Conservation (phyloP, 2,329 filamentous ascomycete species). For the Fusarium praegraminearum region DNA sequence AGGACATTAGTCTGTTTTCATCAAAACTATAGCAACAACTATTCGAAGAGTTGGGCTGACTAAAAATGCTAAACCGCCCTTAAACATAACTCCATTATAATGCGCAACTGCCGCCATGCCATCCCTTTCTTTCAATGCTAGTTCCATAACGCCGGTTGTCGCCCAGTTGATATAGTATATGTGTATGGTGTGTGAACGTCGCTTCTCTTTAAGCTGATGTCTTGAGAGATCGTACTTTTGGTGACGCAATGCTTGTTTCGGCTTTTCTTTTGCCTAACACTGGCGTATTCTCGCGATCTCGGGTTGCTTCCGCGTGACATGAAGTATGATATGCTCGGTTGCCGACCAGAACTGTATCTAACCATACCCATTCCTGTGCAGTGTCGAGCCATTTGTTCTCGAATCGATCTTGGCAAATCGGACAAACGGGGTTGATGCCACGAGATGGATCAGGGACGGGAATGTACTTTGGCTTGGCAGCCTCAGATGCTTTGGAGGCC, state of each 20-base stretch:
- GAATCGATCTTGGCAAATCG: conserved; percentile 96
- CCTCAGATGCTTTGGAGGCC: conserved; percentile 54
- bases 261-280: conserved; percentile 81
- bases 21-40: conserved; percentile 9
- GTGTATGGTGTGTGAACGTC: conserved; percentile 1
- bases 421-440: conserved; percentile 82
- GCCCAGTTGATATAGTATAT: conserved; percentile 16
- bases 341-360: conserved; percentile 84
- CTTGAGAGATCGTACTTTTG: conserved; percentile 54
- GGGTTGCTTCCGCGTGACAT: conserved; percentile 85
- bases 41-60: conserved; percentile 1
- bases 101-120: conserved; percentile 29
- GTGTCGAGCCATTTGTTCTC: conserved; percentile 93
- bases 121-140: conserved; percentile 24
- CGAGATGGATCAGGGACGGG: conserved; percentile 83
- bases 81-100: conserved; percentile 33
- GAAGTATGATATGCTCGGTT: conserved; percentile 88
- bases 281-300: conserved; percentile 67
- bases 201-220: conserved; percentile 47
- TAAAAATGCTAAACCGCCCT: conserved; percentile 17
- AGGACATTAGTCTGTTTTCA: background rate
- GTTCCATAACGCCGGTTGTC: conserved; percentile 37
- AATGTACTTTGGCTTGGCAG: conserved; percentile 75
- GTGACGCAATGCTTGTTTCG: conserved; percentile 64
- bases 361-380: conserved; percentile 96